Conservation (phyloP, 495 filamentous ascomycete genomes). For the Elasticomyces elasticus region DNA sequence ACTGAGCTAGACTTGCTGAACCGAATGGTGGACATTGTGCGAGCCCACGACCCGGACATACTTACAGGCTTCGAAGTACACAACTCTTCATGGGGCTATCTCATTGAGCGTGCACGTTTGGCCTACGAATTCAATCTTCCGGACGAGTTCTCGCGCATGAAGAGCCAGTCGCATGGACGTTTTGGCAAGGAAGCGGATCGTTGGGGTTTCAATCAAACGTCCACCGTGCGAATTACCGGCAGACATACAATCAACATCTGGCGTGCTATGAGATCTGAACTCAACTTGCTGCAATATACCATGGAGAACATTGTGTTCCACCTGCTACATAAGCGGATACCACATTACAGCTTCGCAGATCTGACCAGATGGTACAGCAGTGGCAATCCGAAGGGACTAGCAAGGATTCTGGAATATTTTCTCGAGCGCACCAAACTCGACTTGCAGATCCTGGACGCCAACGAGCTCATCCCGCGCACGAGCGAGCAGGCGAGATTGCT, state of each 20-base stretch:
- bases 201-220: conserved; percentile 90
- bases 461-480: conserved; percentile 78
- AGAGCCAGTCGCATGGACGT: conserved; percentile 64
- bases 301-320: conserved; percentile 97
- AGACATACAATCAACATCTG: conserved; percentile 96
- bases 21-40: conserved; percentile 75
- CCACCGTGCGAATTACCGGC: conserved; percentile 76
- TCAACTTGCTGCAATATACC: conserved; percentile 84
- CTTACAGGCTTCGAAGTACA: conserved; percentile 95
- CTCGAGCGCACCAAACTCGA: conserved; percentile 67
- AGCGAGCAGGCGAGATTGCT: conserved; percentile 91
- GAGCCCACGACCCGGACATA: conserved; percentile 78
- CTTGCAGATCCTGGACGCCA: conserved; percentile 81
- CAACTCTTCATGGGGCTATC: conserved; percentile 83
- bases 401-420: conserved; percentile 72
- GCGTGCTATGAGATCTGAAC: conserved; percentile 86
- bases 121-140: conserved; percentile 86
- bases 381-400: conserved; percentile 53
- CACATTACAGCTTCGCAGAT: conserved; percentile 69
- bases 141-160: conserved; percentile 83
- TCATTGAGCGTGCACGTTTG: conserved; percentile 77
- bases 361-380: conserved; percentile 75
- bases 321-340: conserved; percentile 78
- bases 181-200: conserved; percentile 77
- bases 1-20: conserved; percentile 78